Percentiles rank a stretch among this genome's conserved stretches.
These are phyloP conservation scores for Cyanodermella asteris DNA, from an alignment of 2,329 filamentous ascomycete species.

Conservation along the genomic window DNA sequence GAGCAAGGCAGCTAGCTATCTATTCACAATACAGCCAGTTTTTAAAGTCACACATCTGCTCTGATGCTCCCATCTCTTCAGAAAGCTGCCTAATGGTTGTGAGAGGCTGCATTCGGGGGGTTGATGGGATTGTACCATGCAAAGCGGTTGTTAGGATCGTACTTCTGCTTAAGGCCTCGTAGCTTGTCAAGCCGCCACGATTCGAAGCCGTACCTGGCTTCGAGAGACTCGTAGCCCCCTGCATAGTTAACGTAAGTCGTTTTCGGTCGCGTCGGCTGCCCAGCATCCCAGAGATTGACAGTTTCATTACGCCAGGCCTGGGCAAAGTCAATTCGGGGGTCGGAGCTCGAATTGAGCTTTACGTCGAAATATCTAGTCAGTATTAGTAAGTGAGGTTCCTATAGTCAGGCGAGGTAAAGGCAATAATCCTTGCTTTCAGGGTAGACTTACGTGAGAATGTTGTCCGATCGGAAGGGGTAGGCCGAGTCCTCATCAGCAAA, in stretches of 20 bases:
- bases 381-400: too few species aligned
- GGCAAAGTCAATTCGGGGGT: not conserved
- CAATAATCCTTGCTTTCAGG: too few species aligned
- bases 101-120: too few species aligned
- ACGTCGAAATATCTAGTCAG: too few species aligned
- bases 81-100: too few species aligned
- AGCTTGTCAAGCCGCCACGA: conserved; percentile 13
- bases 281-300: not conserved
- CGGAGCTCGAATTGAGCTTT: not conserved
- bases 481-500: conserved; percentile 1
- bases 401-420: too few species aligned
- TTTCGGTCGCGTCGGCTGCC: not conserved
- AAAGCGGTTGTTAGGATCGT: conserved; percentile 11
- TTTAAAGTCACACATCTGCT: too few species aligned
- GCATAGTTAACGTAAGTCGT: conserved; percentile 5
- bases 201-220: conserved; percentile 13
- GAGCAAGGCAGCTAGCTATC: too few species aligned
- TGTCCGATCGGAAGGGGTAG: conserved; percentile 2
- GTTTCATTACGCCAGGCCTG: not conserved
- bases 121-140: conserved; percentile 3
- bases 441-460: not conserved
- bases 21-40: too few species aligned
- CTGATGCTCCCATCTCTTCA: too few species aligned
- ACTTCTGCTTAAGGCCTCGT: conserved; percentile 13
- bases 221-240: conserved; percentile 3